Conservation (phyloP, 148 eudicot genomes). For the Vaccinium macrocarpon region DNA sequence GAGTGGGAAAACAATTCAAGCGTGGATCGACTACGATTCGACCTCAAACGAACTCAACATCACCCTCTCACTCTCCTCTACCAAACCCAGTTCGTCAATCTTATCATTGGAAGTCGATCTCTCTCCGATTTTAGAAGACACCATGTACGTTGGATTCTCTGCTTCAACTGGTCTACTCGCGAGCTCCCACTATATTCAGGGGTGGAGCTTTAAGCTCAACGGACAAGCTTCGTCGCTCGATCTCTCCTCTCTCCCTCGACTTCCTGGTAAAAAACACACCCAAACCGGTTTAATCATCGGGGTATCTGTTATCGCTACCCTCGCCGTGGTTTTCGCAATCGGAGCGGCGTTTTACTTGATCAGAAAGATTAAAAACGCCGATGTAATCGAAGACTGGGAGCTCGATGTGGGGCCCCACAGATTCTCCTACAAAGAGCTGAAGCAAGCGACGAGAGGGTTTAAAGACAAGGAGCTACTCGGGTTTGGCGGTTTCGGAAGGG, state of each 20-base stretch:
- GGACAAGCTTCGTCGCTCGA: slow-evolving; percentile 26
- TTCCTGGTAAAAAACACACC: not conserved
- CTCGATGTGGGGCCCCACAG: slow-evolving; percentile 38
- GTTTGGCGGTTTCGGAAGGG: slow-evolving; percentile 51
- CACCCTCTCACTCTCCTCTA: slow-evolving; percentile 45
- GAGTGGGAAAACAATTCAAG: slow-evolving; percentile 54
- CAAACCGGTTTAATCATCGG: not conserved
- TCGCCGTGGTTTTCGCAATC: not conserved
- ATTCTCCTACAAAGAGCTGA: slow-evolving; percentile 36
- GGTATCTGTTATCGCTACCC: not conserved
- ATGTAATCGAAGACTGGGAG: slow-evolving; percentile 50
- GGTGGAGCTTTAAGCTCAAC: slow-evolving; percentile 40
- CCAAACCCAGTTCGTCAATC: slow-evolving; percentile 45
- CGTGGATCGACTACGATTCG: slow-evolving; percentile 81
- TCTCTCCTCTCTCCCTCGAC: slow-evolving; percentile 19
- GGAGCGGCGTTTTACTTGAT: slow-evolving; percentile 12
- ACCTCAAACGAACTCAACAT: slow-evolving; percentile 35
- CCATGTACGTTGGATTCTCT: slow-evolving; percentile 43
- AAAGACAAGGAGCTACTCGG: slow-evolving; percentile 41
- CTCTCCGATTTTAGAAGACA: slow-evolving; percentile 25
- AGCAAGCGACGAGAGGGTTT: slow-evolving; percentile 45
- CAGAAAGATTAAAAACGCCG: slow-evolving; percentile 26
- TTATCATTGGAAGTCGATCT: slow-evolving; percentile 58
- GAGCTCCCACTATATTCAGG: slow-evolving; percentile 29
- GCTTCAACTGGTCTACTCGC: slow-evolving; percentile 31